Evolutionary conservation across 2,329 filamentous ascomycete genomes (phyloP).

Genomic region (Fusarium setosum): DNA sequence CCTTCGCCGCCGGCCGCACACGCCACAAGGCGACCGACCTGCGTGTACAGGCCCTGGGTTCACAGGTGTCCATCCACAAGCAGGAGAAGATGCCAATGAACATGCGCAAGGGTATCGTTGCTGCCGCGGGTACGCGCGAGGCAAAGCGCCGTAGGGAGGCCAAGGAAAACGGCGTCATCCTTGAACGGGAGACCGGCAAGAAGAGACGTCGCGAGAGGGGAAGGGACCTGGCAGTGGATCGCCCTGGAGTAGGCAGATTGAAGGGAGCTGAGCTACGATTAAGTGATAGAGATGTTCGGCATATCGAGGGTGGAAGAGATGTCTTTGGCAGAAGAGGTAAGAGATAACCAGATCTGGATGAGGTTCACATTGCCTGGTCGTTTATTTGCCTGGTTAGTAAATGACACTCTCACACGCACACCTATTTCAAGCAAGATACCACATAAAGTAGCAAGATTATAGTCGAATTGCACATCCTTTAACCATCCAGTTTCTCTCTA

Average conservation of each 20-base stretch:
- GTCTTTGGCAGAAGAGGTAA: conserved; percentile 54
- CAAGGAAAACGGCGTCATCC: conserved; percentile 87
- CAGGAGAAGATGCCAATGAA: conserved; percentile 92
- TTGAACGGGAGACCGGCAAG: conserved; percentile 70
- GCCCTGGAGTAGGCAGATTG: conserved; percentile 84
- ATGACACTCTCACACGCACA: no score
- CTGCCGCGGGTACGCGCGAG: conserved; percentile 74
- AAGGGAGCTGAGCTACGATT: conserved; percentile 82
- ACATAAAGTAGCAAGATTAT: neutral
- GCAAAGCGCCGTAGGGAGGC: conserved; percentile 80
- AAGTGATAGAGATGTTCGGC: conserved; percentile 79
- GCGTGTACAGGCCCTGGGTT: conserved; percentile 83
- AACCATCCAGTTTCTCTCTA: conserved; percentile 30
- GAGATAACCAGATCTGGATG: conserved; percentile 5
- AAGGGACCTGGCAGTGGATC: conserved; percentile 73
- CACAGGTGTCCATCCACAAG: conserved; percentile 77
- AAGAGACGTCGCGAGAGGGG: conserved; percentile 55
- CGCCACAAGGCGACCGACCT: conserved; percentile 86
- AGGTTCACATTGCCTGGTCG: neutral
- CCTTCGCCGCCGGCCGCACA: conserved; percentile 72
- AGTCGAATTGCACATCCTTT: conserved; percentile 6
- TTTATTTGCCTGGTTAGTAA: no score
- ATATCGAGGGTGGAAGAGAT: conserved; percentile 70
- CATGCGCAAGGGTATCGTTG: conserved; percentile 85
- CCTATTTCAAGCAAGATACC: neutral